Base-by-base conservation (phyloP, 331 rosid genomes). In the Malus hybrid region DNA sequence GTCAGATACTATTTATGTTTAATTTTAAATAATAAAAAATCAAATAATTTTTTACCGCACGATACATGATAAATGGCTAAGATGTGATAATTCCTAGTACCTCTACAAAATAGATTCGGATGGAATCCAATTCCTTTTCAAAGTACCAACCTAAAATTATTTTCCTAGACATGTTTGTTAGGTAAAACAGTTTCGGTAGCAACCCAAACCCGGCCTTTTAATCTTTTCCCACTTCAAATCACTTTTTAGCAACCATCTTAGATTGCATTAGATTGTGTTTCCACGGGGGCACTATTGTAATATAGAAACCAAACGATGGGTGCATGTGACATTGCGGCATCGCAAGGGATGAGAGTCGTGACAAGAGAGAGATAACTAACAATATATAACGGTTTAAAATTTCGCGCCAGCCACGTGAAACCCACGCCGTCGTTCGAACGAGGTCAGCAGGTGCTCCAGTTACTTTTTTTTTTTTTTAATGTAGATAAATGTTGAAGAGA, bases 321-420 rank as follows among this genome's bases (percentile, higher is more conserved):
- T 55, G 54, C 1, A 71, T 13, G 29, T 20, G 79, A 54, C 20
- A 69, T 18, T 22, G 31, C 20, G 36, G 33, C 3, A 9, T 39
- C 44, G 44, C 12, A 39, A 39, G 12, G 11, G 44, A 8, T 39
- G 6, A 52, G 20, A 52, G 11, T 6, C 18, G 66, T 0, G 48
- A 28, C 3, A 4, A 69, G 18, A 42, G 5, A 42, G 5, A 7
- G 55, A 14, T 19, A 36, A 33, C 13, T 42, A 13, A 55, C 29
- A 15, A 6, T 24, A 1, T n/a, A 24, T 50, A 2, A 52, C 44
- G 20, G 56, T 76, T 71, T 67, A 10, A 79, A 76, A 67, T 61
- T 72, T 76, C 70, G 81, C 79, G 83, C 83, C 70, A 39, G 55
- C 79, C 86, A 71, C 78, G 86, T 79, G 83, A 71, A 34, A 22